Evolutionary conservation across 768 basidiomycete genomes (phyloP).

Genomic region (Cystofilobasidium macerans): DNA sequence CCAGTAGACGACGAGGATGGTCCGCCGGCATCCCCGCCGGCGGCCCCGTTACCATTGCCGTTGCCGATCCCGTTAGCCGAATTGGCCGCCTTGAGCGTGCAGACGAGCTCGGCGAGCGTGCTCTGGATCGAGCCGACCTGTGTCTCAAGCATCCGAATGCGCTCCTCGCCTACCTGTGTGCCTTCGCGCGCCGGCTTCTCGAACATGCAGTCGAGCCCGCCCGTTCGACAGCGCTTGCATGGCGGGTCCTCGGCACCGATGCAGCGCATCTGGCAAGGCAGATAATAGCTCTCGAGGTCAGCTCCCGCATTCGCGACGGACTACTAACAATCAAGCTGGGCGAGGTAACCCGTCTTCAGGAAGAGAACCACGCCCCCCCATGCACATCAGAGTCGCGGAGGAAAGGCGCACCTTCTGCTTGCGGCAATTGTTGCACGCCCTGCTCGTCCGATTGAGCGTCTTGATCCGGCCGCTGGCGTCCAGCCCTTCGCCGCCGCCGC

Average conservation of each 20-base stretch:
- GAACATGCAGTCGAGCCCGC: conserved; percentile 82
- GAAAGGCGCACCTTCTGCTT: conserved; percentile 24
- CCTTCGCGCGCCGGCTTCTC: conserved; percentile 86
- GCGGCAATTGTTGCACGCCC: conserved; percentile 24
- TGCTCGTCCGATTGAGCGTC: conserved; percentile 14
- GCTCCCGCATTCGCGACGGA: no score
- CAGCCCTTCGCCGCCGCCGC: neutral
- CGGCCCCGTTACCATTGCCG: conserved; percentile 16
- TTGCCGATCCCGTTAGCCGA: conserved; percentile 22
- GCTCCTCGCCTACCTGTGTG: conserved; percentile 82
- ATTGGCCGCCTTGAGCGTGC: conserved; percentile 50
- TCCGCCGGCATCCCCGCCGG: no score
- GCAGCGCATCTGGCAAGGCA: conserved; percentile 63
- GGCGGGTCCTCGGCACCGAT: conserved; percentile 93
- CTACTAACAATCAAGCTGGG: neutral
- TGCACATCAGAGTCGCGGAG: neutral
- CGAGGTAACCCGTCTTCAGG: no score
- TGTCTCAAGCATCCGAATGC: conserved; percentile 75
- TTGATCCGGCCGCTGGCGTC: neutral
- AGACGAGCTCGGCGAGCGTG: conserved; percentile 66
- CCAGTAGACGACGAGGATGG: no score
- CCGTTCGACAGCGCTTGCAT: conserved; percentile 83
- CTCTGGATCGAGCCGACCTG: conserved; percentile 59
- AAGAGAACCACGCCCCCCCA: neutral
- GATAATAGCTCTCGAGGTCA: neutral